Conservation (phyloP, 2,329 filamentous ascomycete genomes). For the Fusarium nodosum region DNA sequence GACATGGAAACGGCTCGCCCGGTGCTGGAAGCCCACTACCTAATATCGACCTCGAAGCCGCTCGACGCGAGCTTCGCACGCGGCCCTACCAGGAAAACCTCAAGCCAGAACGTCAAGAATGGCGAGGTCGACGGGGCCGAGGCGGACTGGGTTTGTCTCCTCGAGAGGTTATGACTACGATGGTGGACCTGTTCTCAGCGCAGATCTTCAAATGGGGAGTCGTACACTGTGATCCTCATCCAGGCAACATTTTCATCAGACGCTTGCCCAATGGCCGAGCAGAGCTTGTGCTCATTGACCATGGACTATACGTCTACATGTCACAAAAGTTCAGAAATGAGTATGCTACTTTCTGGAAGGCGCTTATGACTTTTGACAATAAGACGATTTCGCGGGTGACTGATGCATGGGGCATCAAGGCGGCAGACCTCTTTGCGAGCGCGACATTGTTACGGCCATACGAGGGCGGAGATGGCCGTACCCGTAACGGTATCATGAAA, state of each 20-base stretch:
- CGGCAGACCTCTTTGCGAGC: slow-evolving; percentile 90
- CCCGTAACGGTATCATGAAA: slow-evolving; percentile 74
- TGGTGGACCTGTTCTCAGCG: slow-evolving; percentile 95
- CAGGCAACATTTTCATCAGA: slow-evolving; percentile 96
- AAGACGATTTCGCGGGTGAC: slow-evolving; percentile 80
- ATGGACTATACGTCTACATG: slow-evolving; percentile 96
- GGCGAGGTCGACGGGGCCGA: slow-evolving; percentile 78
- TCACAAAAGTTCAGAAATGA: slow-evolving; percentile 83
- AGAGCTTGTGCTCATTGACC: slow-evolving; percentile 95
- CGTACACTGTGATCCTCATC: slow-evolving; percentile 97
- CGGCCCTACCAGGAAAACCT: slow-evolving; percentile 70
- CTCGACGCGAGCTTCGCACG: slow-evolving; percentile 62
- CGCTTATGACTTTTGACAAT: slow-evolving; percentile 94
- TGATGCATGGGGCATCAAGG: slow-evolving; percentile 86
- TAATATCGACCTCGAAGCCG: slow-evolving; percentile 61
- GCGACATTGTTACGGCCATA: slow-evolving; percentile 93
- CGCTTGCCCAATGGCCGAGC: slow-evolving; percentile 84
- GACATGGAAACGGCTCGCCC: slow-evolving; percentile 80
- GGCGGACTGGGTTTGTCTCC: slow-evolving; percentile 87
- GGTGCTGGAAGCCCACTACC: slow-evolving; percentile 78
- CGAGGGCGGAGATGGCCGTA: slow-evolving; percentile 81
- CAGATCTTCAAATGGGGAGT: slow-evolving; percentile 98
- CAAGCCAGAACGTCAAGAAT: slow-evolving; percentile 84
- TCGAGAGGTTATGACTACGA: slow-evolving; percentile 93
- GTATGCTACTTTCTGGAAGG: slow-evolving; percentile 93